Evolutionary conservation across 179 eudicot genomes (phyloP).

Genomic region (Amaranthus tricolor): DNA sequence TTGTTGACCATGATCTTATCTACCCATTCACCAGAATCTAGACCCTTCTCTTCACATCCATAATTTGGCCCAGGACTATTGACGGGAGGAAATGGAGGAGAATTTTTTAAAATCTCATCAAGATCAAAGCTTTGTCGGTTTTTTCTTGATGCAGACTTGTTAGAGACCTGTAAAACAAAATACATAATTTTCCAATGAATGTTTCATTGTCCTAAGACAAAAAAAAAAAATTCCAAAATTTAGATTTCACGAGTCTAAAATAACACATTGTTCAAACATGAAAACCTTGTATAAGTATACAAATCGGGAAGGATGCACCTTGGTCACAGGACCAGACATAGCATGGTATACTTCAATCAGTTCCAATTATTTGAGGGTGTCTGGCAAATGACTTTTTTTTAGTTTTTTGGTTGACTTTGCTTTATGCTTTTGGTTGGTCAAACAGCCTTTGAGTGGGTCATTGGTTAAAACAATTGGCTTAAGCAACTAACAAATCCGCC

Average conservation of each 20-base stretch:
- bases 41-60: conserved; percentile 68
- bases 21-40: conserved; percentile 80
- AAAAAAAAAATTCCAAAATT: no score
- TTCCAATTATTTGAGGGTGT: no score
- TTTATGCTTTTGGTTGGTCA: background rate
- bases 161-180: conserved; percentile 38
- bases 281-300: no score
- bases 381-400: no score
- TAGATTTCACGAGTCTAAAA: no score
- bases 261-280: no score
- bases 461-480: background rate
- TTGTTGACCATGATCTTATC: conserved; percentile 96
- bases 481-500: background rate
- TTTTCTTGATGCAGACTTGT: conserved; percentile 50
- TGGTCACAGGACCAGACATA: no score
- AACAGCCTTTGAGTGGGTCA: background rate
- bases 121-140: conserved; percentile 81
- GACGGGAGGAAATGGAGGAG: conserved; percentile 87
- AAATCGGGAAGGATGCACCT: no score
- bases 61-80: conserved; percentile 49
- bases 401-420: background rate
- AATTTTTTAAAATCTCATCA: conserved; percentile 74
- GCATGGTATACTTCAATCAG: no score
- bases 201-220: no score
- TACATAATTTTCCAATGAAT: background rate